A percentile compares a stretch with the other conserved stretches of the same genome.
These are phyloP conservation scores for Mycosphaerella sp. DNA, from an alignment of 2,329 filamentous ascomycete genomes.

Conservation along the genomic window DNA sequence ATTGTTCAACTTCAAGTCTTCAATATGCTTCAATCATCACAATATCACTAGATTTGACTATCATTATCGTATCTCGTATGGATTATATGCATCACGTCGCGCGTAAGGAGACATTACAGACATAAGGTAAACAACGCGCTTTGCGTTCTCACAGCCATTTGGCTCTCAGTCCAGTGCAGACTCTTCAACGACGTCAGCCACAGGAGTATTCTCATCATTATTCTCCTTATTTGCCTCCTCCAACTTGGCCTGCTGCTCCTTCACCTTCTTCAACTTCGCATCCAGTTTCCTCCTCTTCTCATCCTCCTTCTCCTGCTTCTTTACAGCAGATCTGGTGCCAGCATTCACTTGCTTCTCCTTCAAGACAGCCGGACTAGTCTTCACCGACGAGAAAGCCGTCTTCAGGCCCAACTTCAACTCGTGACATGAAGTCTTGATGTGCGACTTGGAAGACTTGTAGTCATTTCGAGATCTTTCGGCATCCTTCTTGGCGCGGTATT, in stretches of 20 bases:
- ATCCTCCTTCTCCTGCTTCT: conserved; percentile 8
- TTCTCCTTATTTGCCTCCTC: neutral
- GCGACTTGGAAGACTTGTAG: conserved; percentile 14
- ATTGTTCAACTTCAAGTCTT: no score
- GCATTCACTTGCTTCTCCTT: conserved; percentile 8
- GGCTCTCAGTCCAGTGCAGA: no score
- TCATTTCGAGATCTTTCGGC: conserved; percentile 14
- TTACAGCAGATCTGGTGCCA: conserved; percentile 2
- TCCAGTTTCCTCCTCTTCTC: conserved; percentile 7
- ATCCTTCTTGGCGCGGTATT: conserved; percentile 12
- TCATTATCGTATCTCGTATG: no score
- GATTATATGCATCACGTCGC: no score
- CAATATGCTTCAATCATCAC: no score
- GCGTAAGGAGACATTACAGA: no score
- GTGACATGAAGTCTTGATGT: conserved; percentile 13
- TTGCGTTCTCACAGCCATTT: no score
- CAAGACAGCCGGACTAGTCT: conserved; percentile 3
- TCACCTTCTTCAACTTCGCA: conserved; percentile 11
- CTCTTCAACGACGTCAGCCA: no score
- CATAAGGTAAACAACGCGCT: no score
- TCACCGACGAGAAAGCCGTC: conserved; percentile 4
- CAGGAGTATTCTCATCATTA: conserved; percentile 1
- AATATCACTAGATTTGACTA: no score
- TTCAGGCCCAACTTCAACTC: conserved; percentile 10
- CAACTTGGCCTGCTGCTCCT: conserved; percentile 9